phyloP scores from a whole-genome alignment of 495 filamentous ascomycete genomes.

The Aspergillus heteromorphus region DNA sequence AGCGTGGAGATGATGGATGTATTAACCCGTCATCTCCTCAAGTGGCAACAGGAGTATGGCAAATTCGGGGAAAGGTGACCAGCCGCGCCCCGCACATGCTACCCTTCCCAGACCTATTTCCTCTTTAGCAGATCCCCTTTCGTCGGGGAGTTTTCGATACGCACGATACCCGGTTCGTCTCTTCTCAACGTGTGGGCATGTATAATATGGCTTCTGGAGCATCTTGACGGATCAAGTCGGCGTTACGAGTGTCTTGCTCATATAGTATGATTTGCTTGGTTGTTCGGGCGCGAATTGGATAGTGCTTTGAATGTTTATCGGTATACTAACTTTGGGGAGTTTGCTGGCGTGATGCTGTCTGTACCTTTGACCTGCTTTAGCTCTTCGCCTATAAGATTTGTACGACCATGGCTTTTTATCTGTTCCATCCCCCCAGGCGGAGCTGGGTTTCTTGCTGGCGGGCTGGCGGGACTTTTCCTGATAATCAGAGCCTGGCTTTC shows the following conservation, averaged over 20 bases:
- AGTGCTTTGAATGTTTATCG: background rate
- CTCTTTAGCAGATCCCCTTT: slow-evolving; percentile 2
- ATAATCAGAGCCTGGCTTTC: background rate
- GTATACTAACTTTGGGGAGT: background rate
- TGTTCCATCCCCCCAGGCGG: too few species aligned
- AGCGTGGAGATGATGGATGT: slow-evolving; percentile 81
- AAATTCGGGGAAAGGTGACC: slow-evolving; percentile 48
- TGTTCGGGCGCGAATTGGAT: background rate
- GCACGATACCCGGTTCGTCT: slow-evolving; percentile 20
- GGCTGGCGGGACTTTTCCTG: background rate
- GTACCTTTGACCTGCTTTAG: background rate
- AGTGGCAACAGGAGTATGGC: slow-evolving; percentile 66
- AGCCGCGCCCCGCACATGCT: background rate
- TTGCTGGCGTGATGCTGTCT: background rate
- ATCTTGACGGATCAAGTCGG: slow-evolving; percentile 14
- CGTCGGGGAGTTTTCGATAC: slow-evolving; percentile 6
- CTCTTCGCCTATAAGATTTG: background rate
- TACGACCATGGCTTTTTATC: background rate
- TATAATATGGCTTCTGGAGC: slow-evolving; percentile 20
- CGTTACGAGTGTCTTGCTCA: slow-evolving; percentile 10
- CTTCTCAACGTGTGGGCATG: slow-evolving; percentile 16
- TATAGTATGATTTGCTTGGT: background rate
- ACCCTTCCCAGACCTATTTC: background rate
- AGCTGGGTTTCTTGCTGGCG: background rate
- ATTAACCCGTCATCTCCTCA: slow-evolving; percentile 66